Evolutionary conservation across 75 land plant genomes (phyloP), one percentile per base, ranked within the genome.

Genomic region (Sequoia sempervirens): DNA sequence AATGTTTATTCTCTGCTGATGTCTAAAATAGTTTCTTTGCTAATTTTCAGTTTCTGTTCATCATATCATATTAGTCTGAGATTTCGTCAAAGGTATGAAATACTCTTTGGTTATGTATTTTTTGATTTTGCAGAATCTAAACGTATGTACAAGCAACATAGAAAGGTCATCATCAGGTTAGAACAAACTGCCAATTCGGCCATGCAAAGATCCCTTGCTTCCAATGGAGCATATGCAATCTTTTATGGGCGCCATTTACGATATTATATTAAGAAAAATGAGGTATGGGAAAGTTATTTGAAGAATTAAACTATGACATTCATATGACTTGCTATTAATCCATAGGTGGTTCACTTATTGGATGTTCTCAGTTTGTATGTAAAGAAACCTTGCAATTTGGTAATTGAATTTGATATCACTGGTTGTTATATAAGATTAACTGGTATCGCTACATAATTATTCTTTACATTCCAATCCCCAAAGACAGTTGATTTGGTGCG

Each of bases 181-280:
- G 99, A 97, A 81, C 98, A 97, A 86, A 86, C 85, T 82, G 94
- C 91, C 26, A 69, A 79, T 81, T 64, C 99, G 84, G 90, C 83
- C 30, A 88, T 92, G 88, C 92, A 94, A 79, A 91, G 98, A 84
- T 84, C 91, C 30, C 92, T 96, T 72, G 88, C 92, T 66, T 76
- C 89, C 79, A 89, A 90, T 82, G 95, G 95, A 79, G 99, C 99
- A 45, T 87, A 94, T 81, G 99, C 99, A 40, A 82, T 97, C 79
- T 66, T 97, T 0, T 94, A 96, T 89, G 99, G 98, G 28, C 93
- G 87, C 79, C 85, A 86, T 82, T 87, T 93, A 82, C 90, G 84
- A 86, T 91, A 96, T 86, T 94, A 86, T 80, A 94, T 97, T 38
- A 94, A 85, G 75, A 93, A 90, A 81, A 83, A 90, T 50, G 92